A percentile compares a stretch with the other conserved stretches of the same genome.
Evolutionary conservation across 2,329 filamentous ascomycete species (phyloP).

Genomic region (Botrytis galanthina): DNA sequence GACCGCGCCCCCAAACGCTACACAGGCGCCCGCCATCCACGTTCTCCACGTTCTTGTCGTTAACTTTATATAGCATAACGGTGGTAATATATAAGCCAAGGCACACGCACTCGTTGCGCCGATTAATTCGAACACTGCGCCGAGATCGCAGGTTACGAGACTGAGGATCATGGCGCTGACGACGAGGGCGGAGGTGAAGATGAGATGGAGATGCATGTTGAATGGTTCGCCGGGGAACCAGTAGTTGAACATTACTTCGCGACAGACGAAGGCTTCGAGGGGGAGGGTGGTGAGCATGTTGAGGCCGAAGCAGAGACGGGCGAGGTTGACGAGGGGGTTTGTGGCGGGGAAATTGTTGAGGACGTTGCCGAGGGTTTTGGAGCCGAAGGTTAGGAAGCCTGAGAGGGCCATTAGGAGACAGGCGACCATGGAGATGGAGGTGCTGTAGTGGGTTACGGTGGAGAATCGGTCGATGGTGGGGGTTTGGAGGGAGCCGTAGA

Average conservation of each 20-base stretch:
- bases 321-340: slow-evolving; percentile 92
- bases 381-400: slow-evolving; percentile 91
- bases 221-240: slow-evolving; percentile 64
- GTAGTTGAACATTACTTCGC: slow-evolving; percentile 94
- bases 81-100: slow-evolving; percentile 91
- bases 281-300: slow-evolving; percentile 99
- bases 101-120: slow-evolving; percentile 93
- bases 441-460: slow-evolving; percentile 90
- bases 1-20: slow-evolving; percentile 74
- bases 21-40: slow-evolving; percentile 67
- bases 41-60: slow-evolving; percentile 74
- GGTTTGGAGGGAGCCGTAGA: slow-evolving; percentile 91
- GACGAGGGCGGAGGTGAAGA: slow-evolving; percentile 84
- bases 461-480: slow-evolving; percentile 95
- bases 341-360: slow-evolving; percentile 94
- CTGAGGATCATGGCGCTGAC: slow-evolving; percentile 72
- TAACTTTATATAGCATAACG: slow-evolving; percentile 91
- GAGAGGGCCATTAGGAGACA: slow-evolving; percentile 85
- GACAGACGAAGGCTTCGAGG: slow-evolving; percentile 94
- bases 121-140: slow-evolving; percentile 92
- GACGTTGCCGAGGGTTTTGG: slow-evolving; percentile 89
- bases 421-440: slow-evolving; percentile 83
- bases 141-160: slow-evolving; percentile 87
- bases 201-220: slow-evolving; percentile 72
- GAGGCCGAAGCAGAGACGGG: slow-evolving; percentile 89